phyloP scores from a whole-genome alignment of 495 filamentous ascomycete genomes.

The Aspergillus mulundensis region DNA sequence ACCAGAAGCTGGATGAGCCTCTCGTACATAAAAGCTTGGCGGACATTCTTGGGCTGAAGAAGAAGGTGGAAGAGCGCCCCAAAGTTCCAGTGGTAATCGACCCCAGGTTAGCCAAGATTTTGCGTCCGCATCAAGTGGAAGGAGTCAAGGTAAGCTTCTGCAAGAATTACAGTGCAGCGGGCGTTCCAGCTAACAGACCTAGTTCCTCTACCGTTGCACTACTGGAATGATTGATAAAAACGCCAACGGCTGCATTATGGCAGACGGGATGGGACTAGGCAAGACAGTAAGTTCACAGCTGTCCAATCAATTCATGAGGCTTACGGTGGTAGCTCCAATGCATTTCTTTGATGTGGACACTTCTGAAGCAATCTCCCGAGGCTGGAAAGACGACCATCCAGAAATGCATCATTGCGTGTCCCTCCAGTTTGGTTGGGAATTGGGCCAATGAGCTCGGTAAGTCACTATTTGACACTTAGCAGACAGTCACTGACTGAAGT shows the following conservation, averaged over 20 bases:
- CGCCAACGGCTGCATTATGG: conserved; percentile 98
- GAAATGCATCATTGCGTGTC: conserved; percentile 98
- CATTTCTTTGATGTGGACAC: conserved; percentile 86
- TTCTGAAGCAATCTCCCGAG: conserved; percentile 92
- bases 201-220: conserved; percentile 89
- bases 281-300: conserved; percentile 64
- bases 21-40: conserved; percentile 90
- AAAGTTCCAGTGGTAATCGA: conserved; percentile 97
- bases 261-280: conserved; percentile 96
- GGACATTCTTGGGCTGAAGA: conserved; percentile 93
- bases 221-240: conserved; percentile 92
- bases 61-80: conserved; percentile 73
- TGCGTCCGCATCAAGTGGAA: conserved; percentile 96
- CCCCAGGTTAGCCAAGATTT: conserved; percentile 81
- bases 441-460: conserved; percentile 86
- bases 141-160: conserved; percentile 68
- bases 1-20: conserved; percentile 68
- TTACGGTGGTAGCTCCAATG: conserved; percentile 59
- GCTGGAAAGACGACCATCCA: conserved; percentile 91
- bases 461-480: not conserved
- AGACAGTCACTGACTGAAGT: conserved; percentile 20
- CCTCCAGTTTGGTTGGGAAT: conserved; percentile 92
- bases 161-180: not conserved
- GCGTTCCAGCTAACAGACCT: not conserved
- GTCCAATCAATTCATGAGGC: conserved; percentile 5